A percentile compares a stretch with the other conserved stretches of the same genome.
Evolutionary conservation across 805 yeast genomes (phyloP).

Genomic region (Candida boleticola): DNA sequence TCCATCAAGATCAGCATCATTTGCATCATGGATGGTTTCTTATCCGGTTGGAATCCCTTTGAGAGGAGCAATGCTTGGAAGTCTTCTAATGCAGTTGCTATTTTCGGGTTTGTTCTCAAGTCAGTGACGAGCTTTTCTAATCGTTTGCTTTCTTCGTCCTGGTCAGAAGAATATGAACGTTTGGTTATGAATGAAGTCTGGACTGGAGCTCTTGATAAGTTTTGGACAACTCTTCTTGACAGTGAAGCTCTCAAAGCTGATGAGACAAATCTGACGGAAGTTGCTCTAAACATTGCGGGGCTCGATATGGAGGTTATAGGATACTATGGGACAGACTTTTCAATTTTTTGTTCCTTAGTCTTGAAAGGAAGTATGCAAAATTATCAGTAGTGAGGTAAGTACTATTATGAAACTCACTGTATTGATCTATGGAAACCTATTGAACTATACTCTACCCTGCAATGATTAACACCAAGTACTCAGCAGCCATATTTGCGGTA

Average conservation of each 20-base stretch:
- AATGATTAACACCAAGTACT: no score
- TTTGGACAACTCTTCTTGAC: neutral
- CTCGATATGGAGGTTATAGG: no score
- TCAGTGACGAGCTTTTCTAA: slow-evolving; percentile 10
- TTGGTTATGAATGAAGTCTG: neutral
- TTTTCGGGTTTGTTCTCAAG: slow-evolving; percentile 27
- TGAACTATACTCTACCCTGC: no score
- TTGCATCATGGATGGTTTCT: slow-evolving; percentile 30
- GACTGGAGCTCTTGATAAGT: neutral
- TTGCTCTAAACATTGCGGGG: no score
- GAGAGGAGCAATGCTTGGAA: slow-evolving; percentile 28
- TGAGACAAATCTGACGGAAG: no score
- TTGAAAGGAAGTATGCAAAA: no score
- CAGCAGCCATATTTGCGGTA: no score
- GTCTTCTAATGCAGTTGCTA: slow-evolving; percentile 24
- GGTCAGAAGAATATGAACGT: neutral
- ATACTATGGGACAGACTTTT: no score
- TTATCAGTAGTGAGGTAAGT: no score
- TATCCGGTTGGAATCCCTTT: slow-evolving; percentile 31
- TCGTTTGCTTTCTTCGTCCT: slow-evolving; percentile 2
- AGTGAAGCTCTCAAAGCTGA: neutral
- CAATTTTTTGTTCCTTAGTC: no score
- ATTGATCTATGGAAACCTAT: no score
- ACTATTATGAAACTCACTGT: no score
- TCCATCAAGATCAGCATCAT: slow-evolving; percentile 37